These are phyloP conservation scores for Alternaria sp. DNA, from an alignment of 2,329 filamentous ascomycete genomes.

Conservation along the genomic window DNA sequence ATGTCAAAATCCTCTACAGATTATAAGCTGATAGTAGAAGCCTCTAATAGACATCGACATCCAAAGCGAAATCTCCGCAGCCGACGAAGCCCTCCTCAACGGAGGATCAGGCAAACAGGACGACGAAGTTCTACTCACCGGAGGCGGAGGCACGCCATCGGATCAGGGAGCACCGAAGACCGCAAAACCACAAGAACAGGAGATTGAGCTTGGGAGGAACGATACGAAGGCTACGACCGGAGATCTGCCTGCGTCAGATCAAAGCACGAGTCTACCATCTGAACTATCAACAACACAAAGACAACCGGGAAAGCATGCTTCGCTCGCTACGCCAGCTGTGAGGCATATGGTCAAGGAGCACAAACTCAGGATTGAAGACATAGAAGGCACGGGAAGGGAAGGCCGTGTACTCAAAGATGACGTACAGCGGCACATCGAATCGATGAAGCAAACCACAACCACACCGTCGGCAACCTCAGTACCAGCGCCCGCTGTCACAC, in stretches of 20 bases:
- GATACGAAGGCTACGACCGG: constrained; percentile 43
- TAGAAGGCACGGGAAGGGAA: constrained; percentile 87
- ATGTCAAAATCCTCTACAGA: neutral
- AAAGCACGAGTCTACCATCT: constrained; percentile 31
- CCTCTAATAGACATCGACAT: constrained; percentile 96
- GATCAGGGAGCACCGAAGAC: constrained; percentile 23
- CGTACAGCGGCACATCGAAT: constrained; percentile 62
- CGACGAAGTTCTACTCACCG: constrained; percentile 15
- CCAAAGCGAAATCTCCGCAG: constrained; percentile 74
- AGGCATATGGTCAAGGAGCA: constrained; percentile 84
- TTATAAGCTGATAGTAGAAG: constrained; percentile 54
- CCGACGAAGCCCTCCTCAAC: constrained; percentile 60
- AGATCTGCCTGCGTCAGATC: constrained; percentile 26
- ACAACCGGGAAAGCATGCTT: constrained; percentile 70
- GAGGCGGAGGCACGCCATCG: constrained; percentile 30
- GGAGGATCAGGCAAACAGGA: constrained; percentile 42
- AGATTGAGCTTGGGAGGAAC: constrained; percentile 44
- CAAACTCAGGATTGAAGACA: constrained; percentile 77
- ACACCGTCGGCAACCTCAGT: constrained; percentile 46
- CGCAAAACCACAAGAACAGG: constrained; percentile 30
- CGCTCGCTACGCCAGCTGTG: constrained; percentile 89
- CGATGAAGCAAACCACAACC: constrained; percentile 31
- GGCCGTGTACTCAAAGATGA: constrained; percentile 94
- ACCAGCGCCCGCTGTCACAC: constrained; percentile 23
- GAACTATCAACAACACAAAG: constrained; percentile 34